These are phyloP conservation scores for Castanea sativa DNA, from an alignment of 306 rosid species.

Conservation along the genomic window DNA sequence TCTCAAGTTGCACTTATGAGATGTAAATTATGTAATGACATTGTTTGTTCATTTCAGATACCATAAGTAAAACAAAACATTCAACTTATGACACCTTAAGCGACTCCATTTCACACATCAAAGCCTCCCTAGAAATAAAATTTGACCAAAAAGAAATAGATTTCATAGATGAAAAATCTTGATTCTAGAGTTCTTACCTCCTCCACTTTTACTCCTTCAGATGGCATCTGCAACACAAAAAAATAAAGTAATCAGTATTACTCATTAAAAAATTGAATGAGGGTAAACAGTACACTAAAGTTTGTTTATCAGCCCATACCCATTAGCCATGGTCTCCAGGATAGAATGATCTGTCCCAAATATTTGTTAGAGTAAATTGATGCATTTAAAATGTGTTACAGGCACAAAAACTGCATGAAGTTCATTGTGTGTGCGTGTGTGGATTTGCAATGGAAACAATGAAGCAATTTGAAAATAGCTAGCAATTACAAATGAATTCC, in stretches of 20 bases:
- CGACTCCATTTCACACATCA: background rate
- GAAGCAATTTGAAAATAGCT: background rate
- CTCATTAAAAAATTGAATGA: background rate
- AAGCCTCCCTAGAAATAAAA: background rate
- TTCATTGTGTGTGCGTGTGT: background rate
- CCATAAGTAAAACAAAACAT: background rate
- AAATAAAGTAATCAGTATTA: constrained; percentile 2
- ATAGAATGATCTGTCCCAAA: background rate
- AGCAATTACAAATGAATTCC: background rate
- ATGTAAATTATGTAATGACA: background rate
- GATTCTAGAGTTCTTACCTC: constrained; percentile 54
- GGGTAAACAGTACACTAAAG: constrained; percentile 14
- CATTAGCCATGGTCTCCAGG: background rate
- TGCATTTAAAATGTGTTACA: background rate
- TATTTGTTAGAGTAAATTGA: constrained; percentile 7
- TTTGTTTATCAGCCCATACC: background rate
- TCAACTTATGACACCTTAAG: background rate
- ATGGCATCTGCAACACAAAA: constrained; percentile 60
- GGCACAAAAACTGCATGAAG: background rate
- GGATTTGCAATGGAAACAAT: background rate
- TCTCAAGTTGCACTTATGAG: background rate
- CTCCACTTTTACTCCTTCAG: constrained; percentile 57
- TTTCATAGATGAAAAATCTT: background rate
- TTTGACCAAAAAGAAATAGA: background rate
- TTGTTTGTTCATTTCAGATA: background rate